These are phyloP conservation scores for Exidia glandulosa DNA, from an alignment of 768 basidiomycete species.

Conservation along the genomic window DNA sequence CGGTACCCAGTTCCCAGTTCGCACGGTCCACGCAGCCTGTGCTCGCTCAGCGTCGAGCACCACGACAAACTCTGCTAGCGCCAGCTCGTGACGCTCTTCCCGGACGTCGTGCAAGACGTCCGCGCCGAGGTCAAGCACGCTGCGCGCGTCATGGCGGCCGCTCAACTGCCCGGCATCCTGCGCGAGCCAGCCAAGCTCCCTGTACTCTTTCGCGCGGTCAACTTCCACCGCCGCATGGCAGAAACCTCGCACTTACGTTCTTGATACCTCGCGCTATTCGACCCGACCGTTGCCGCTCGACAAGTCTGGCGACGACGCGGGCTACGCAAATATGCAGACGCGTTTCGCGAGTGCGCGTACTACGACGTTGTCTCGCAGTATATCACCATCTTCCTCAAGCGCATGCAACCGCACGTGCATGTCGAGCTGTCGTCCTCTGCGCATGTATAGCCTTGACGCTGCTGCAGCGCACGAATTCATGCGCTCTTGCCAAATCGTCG, in stretches of 20 bases:
- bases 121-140: constrained; percentile 29
- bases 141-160: constrained; percentile 63
- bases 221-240: constrained; percentile 76
- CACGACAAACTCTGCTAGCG: constrained; percentile 83
- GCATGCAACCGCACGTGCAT: constrained; percentile 22
- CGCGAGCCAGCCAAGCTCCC: constrained; percentile 84
- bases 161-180: constrained; percentile 65
- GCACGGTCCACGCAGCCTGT: constrained; percentile 55
- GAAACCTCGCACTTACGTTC: constrained; percentile 78
- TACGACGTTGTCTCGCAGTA: constrained; percentile 87
- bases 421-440: constrained; percentile 29
- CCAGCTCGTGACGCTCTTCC: constrained; percentile 32
- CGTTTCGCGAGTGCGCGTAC: constrained; percentile 89
- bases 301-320: constrained; percentile 53
- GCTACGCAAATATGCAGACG: constrained; percentile 77
- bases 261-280: constrained; percentile 57
- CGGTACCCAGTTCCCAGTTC: constrained; percentile 53
- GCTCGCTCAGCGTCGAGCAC: constrained; percentile 74
- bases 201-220: constrained; percentile 79
- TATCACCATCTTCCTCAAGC: constrained; percentile 79
- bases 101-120: constrained; percentile 39
- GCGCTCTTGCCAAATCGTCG: constrained; percentile 25
- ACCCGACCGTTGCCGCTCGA: constrained; percentile 32
- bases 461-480: constrained; percentile 22
- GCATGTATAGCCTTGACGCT: constrained; percentile 42